Conservation (phyloP, 23 red algal genomes). For the Gracilaria domingensis region DNA sequence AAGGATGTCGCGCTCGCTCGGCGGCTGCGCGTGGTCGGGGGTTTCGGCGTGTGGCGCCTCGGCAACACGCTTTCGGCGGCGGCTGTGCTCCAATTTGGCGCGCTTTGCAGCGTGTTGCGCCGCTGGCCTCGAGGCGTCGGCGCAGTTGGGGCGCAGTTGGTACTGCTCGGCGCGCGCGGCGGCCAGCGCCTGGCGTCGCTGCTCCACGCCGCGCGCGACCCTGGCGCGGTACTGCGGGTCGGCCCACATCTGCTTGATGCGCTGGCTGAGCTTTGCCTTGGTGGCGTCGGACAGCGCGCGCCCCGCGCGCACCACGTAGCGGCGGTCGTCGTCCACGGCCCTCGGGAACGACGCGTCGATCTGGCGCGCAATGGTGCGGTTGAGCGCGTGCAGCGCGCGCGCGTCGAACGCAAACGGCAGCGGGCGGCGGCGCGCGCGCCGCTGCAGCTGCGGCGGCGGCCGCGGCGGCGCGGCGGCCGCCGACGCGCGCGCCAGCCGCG, state of each 20-base stretch:
- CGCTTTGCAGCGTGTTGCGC: too few relatives aligned
- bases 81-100: too few relatives aligned
- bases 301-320: not conserved
- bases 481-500: not conserved
- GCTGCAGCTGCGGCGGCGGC: not conserved
- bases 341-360: not conserved
- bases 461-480: not conserved
- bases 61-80: too few relatives aligned
- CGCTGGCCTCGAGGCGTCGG: too few relatives aligned
- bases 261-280: constrained; percentile 48
- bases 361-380: not conserved
- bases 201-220: constrained; percentile 56
- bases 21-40: too few relatives aligned
- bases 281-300: constrained; percentile 59
- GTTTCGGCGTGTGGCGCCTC: too few relatives aligned
- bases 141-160: not conserved
- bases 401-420: constrained; percentile 34
- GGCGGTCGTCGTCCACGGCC: not conserved
- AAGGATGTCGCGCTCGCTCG: constrained; percentile 14
- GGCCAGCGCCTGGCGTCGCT: not conserved
- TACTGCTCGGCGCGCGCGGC: not conserved
- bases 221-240: constrained; percentile 70
- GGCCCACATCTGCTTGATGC: constrained; percentile 79
- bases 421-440: not conserved
- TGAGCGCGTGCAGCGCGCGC: not conserved